Conservation (phyloP, 2,329 filamentous ascomycete species). For the Zasmidium angulare region DNA sequence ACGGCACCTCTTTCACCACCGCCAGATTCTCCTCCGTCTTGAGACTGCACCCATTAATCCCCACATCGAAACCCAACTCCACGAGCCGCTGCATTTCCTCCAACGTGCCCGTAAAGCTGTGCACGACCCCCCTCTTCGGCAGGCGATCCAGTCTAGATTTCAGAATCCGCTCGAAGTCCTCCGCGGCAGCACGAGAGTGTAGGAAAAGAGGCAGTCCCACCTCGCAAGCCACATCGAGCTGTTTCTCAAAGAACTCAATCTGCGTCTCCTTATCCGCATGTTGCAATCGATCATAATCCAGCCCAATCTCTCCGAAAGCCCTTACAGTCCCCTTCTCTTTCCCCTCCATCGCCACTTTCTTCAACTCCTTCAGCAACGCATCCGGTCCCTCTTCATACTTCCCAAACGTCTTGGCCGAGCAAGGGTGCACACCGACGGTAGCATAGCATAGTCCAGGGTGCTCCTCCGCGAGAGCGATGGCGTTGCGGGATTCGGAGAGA, state of each 20-base stretch:
- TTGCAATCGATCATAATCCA: conserved; percentile 91
- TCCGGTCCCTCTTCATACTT: conserved; percentile 58
- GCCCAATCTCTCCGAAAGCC: conserved; percentile 91
- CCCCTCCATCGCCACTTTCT: conserved; percentile 61
- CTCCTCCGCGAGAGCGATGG: conserved; percentile 69
- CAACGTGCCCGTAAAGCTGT: conserved; percentile 87
- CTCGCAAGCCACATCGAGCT: conserved; percentile 74
- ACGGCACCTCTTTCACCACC: conserved; percentile 75
- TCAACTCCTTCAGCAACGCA: conserved; percentile 59
- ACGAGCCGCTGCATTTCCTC: conserved; percentile 83
- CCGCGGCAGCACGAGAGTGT: conserved; percentile 83
- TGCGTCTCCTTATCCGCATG: conserved; percentile 78
- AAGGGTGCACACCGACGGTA: conserved; percentile 93
- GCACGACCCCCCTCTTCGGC: conserved; percentile 74
- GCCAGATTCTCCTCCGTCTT: conserved; percentile 90
- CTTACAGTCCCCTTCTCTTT: conserved; percentile 61
- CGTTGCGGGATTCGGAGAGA: conserved; percentile 72
- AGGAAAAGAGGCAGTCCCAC: conserved; percentile 85
- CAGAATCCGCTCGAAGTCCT: conserved; percentile 77
- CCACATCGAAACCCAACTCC: conserved; percentile 79
- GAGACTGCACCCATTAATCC: conserved; percentile 95
- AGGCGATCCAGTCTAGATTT: conserved; percentile 55
- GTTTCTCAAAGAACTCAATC: conserved; percentile 78
- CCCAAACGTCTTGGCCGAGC: conserved; percentile 77
- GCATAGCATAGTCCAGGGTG: conserved; percentile 80